These are phyloP conservation scores for Collybia sordida DNA, from an alignment of 768 basidiomycete species.

Conservation along the genomic window DNA sequence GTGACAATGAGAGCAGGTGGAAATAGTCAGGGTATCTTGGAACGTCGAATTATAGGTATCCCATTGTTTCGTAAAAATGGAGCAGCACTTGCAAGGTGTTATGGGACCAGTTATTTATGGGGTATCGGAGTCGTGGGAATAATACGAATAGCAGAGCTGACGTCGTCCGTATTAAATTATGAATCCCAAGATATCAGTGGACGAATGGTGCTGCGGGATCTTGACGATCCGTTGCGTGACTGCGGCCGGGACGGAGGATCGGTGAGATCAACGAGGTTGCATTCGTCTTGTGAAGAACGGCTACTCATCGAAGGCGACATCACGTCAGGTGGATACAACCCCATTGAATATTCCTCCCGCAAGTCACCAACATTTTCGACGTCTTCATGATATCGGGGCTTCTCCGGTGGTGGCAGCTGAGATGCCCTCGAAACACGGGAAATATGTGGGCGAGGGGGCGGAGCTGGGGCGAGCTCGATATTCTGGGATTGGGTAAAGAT, in stretches of 20 bases:
- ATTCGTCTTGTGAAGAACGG: constrained; percentile 15
- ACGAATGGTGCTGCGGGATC: constrained; percentile 19
- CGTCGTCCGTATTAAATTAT: constrained; percentile 1
- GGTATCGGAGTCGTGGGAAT: constrained; percentile 1
- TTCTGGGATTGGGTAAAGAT: constrained; percentile 61
- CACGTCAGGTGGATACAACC: constrained; percentile 8
- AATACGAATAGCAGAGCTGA: not conserved
- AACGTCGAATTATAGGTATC: not conserved
- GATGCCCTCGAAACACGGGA: constrained; percentile 18
- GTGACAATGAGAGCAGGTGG: not conserved
- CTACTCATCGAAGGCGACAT: constrained; percentile 7
- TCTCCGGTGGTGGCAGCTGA: constrained; percentile 40
- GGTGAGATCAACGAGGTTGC: constrained; percentile 16
- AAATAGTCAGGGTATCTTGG: not conserved
- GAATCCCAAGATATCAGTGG: constrained; percentile 16
- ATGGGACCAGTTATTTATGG: constrained; percentile 12
- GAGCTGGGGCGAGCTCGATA: constrained; percentile 39
- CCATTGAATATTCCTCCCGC: constrained; percentile 7
- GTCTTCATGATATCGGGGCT: constrained; percentile 37
- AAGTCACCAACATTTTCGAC: constrained; percentile 29
- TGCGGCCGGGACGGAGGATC: constrained; percentile 22
- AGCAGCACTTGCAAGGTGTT: not conserved
- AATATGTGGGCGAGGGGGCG: constrained; percentile 20
- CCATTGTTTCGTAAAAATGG: not conserved
- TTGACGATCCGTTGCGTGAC: constrained; percentile 21